Base-by-base conservation (phyloP, 108 stramenopile species). In the Phaeodactylum tricornutum region DNA sequence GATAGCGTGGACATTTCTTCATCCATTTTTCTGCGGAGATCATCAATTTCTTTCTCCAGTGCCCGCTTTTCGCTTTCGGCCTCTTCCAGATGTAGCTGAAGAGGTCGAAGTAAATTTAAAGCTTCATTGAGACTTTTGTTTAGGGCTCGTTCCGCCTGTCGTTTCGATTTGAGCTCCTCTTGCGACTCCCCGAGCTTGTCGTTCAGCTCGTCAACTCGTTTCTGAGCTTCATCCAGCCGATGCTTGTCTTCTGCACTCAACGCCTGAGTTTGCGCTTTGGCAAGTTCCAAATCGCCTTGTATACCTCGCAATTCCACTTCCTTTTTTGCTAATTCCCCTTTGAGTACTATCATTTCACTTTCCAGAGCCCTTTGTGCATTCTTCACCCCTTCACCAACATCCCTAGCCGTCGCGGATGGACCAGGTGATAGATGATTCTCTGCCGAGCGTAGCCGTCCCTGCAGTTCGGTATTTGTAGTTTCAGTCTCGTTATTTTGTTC, bases 41-140 rank as follows among this genome's bases (percentile, higher is more conserved):
- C 58, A 19, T 62, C 44, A 11, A 77, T 29, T 51, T 72, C 65
- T 34, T 54, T 61, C n/a, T 59, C 42, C 35, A 69, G 50, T 31
- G 55, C 60, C 31, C 35, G 47, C 51, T 72, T 77, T 44, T 77
- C 75, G 21, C 21, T 40, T 55, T 77, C 75, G 12, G 71, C 71
- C 2, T 64, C 71, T 45, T 72, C 67, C 26, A 77, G 38, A 53
- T 72, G 71, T 35, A 40, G 35, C 46, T 77, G 71, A 1, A 77
- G 50, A 0, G 75, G 75, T 34, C 70, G 63, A 29, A 77, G 34
- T 11, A 77, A 29, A 5, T 59, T 67, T 23, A 77, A 28, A 12
- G 75, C 71, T 45, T 77, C 71, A 55, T 72, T 77, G 0, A 77
- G 55, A 32, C 56, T 59, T 34, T 72, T 65, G 36, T 66, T 77